Evolutionary conservation across 2,329 filamentous ascomycete genomes (phyloP).

Genomic region (Cladophialophora chaetospira): DNA sequence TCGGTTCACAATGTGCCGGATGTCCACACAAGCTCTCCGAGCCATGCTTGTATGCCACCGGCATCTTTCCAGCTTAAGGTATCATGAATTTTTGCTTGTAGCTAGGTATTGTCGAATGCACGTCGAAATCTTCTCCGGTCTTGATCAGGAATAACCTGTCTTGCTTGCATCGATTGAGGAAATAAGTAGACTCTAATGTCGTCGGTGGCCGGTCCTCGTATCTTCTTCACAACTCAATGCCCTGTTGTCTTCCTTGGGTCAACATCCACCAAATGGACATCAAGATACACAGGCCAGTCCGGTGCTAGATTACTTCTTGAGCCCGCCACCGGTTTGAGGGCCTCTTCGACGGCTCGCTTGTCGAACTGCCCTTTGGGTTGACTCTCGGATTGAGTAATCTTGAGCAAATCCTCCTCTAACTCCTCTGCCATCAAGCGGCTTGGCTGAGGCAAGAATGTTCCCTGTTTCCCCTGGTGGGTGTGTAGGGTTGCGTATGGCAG

Average conservation of each 20-base stretch:
- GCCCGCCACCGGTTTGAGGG: constrained; percentile 29
- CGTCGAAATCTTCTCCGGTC: no score
- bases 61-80: constrained; percentile 21
- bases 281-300: constrained; percentile 47
- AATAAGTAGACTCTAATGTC: not conserved
- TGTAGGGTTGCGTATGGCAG: constrained; percentile 50
- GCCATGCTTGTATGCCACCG: constrained; percentile 8
- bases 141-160: no score
- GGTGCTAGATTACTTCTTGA: constrained; percentile 43
- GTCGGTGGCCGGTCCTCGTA: not conserved
- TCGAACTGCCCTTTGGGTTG: constrained; percentile 48
- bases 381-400: constrained; percentile 43
- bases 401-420: constrained; percentile 48
- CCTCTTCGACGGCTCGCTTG: constrained; percentile 42
- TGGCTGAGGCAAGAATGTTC: constrained; percentile 42
- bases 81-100: not conserved
- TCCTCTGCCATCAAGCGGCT: constrained; percentile 50
- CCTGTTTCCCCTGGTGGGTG: constrained; percentile 47
- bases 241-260: constrained; percentile 27
- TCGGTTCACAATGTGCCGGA: constrained; percentile 6
- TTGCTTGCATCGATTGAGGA: not conserved
- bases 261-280: constrained; percentile 46
- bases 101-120: not conserved
- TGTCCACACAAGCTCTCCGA: not conserved
- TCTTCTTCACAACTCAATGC: not conserved